These are phyloP conservation scores for Alternaria ethzedia DNA, from an alignment of 2,329 filamentous ascomycete species.

Conservation along the genomic window DNA sequence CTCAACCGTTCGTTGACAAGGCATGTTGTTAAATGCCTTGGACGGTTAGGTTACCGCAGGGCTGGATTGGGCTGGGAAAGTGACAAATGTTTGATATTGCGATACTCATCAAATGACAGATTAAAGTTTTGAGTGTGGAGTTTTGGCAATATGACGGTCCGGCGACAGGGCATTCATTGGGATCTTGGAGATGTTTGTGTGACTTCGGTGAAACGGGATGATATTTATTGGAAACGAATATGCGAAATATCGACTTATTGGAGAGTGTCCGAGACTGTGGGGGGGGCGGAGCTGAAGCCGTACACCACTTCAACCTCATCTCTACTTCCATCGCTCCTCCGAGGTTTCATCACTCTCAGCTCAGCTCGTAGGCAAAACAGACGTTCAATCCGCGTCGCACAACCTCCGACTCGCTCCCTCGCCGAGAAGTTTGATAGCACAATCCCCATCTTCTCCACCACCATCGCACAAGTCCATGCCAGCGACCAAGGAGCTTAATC, in stretches of 20 bases:
- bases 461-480: background rate
- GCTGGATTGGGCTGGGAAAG: background rate
- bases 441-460: background rate
- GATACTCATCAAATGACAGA: background rate
- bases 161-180: background rate
- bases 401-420: background rate
- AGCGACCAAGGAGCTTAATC: background rate
- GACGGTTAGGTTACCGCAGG: background rate
- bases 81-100: background rate
- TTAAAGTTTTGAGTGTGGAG: background rate
- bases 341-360: background rate
- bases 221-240: background rate
- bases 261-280: background rate
- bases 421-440: slow-evolving; percentile 5
- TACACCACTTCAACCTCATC: background rate
- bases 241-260: background rate
- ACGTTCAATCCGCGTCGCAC: background rate
- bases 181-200: background rate
- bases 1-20: background rate
- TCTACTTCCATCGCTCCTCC: background rate
- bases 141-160: background rate
- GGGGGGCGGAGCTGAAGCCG: background rate
- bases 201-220: background rate
- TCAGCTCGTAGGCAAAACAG: background rate
- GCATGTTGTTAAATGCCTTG: background rate